phyloP scores from a whole-genome alignment of 129 eudicot genomes.

The Arctium lappa region DNA sequence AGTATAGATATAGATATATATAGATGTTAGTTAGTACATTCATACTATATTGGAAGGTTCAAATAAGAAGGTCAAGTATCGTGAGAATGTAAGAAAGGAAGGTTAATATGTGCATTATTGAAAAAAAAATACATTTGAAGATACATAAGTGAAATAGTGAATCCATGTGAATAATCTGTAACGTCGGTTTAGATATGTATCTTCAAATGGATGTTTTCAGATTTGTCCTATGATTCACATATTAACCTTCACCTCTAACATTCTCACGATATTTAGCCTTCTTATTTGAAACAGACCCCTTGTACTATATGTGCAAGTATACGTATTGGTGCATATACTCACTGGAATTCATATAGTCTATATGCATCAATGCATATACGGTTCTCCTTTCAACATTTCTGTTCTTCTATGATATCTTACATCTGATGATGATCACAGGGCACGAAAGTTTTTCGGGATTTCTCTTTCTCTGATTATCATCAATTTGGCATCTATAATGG shows the following conservation, averaged over 20 bases:
- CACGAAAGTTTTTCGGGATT: constrained; percentile 57
- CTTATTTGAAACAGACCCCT: no score
- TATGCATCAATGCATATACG: no score
- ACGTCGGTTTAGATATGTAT: neutral
- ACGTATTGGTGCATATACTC: no score
- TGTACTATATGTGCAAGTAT: no score
- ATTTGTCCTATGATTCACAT: no score
- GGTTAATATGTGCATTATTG: neutral
- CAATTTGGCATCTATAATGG: constrained; percentile 95
- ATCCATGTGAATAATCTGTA: neutral
- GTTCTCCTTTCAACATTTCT: no score
- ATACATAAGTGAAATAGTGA: neutral
- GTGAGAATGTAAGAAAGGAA: neutral
- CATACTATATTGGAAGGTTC: neutral
- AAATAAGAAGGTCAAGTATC: neutral
- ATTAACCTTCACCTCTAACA: no score
- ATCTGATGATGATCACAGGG: constrained; percentile 33
- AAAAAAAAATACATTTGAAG: neutral
- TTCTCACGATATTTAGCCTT: no score
- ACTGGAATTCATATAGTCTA: no score
- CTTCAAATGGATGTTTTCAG: no score
- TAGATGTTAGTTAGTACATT: neutral
- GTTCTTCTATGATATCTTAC: neutral
- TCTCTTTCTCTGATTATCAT: constrained; percentile 81
- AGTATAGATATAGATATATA: no score